Evolutionary conservation across 2,329 filamentous ascomycete species (phyloP), one percentile per base, ranked within the genome.

Genomic region (Sphaerostilbella broomeana): DNA sequence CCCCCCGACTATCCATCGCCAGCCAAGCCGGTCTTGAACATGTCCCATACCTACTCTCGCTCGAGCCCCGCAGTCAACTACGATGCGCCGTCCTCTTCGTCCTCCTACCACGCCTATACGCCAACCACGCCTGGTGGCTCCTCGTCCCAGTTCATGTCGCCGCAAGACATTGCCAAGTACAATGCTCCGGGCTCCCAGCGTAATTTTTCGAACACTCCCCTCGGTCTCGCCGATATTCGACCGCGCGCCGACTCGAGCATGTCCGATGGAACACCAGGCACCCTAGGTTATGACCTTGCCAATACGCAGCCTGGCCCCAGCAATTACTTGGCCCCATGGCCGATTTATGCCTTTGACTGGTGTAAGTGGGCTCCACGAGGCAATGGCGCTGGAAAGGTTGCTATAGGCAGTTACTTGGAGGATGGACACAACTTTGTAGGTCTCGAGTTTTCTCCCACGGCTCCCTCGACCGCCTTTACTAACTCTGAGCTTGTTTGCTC

Each of bases 291-390:
- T 56, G 84, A 88, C 54, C 70, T 79, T 36, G 76, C 78, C 47
- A 76, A 77, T 57, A 59, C 77, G 46, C 69, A 77, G 62, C 60
- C 82, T 58, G 62, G 85, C 58, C 94, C 90, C 47, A 94, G 87
- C 70, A 95, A 90, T 60, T 95, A 95, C 58, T 67, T 94, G 47
- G 88, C 90, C 4, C 89, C 90, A 0, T 98, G 92, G 87, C 84
- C 88, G 11, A 81, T 94, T 40, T 98, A 97, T 61, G 90, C 92
- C 10, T 90, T 94, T 54, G 92, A 98, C 66, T 98, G 92, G 92
- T 98, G 92, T 69, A 98, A 98, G 64, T 98, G 92, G 90, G 79
- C 85, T 12, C 81, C 90, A 3, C 79, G 87, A 54, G 80, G 65
- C 53, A 81, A 81, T 50, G 81, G 86, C 46, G 87, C 86, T 4